phyloP scores from a whole-genome alignment of 2,329 filamentous ascomycete species.

The Cladosporium oxysporum region DNA sequence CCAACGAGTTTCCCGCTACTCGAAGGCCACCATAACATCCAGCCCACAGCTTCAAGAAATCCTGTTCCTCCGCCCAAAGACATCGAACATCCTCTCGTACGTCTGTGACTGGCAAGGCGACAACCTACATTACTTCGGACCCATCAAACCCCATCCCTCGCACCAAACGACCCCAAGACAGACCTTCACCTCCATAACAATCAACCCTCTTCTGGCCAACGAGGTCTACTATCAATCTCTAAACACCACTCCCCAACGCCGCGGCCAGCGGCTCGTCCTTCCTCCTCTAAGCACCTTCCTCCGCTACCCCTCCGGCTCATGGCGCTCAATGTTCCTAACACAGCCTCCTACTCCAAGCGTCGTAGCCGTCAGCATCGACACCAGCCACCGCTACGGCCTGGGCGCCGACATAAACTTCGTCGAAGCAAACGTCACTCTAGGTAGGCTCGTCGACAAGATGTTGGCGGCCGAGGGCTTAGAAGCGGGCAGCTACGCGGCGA shows the following conservation, averaged over 20 bases:
- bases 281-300: background rate
- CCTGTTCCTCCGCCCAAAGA: constrained; percentile 10
- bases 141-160: background rate
- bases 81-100: background rate
- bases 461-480: background rate
- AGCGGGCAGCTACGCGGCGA: background rate
- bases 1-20: constrained; percentile 9
- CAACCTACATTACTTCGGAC: background rate
- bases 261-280: background rate
- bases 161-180: background rate
- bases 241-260: background rate
- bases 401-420: background rate
- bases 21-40: background rate
- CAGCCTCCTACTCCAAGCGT: background rate
- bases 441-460: background rate
- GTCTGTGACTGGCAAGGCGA: background rate
- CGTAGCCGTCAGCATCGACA: background rate
- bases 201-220: background rate
- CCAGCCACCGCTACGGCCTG: background rate
- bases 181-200: background rate
- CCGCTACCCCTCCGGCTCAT: background rate
- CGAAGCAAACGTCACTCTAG: background rate
- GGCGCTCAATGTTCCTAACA: background rate
- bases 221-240: background rate
- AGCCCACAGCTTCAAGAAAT: constrained; percentile 8